Conservation (phyloP, 73 alveolate genomes). For the Paramecium octaurelia region DNA sequence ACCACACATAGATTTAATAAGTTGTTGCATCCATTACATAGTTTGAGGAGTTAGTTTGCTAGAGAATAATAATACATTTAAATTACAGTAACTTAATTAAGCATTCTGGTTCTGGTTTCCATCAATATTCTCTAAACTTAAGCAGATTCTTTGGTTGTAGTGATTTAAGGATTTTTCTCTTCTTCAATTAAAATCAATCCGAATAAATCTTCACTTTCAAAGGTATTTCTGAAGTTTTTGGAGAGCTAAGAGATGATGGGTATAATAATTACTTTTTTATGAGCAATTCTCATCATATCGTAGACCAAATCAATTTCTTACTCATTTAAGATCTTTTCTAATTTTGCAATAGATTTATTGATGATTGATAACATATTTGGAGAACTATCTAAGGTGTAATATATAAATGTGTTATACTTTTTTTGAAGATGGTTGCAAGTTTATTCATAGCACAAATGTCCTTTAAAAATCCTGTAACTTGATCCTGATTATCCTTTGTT, state of each 20-base stretch:
- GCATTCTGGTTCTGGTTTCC: conserved; percentile 56
- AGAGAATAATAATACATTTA: not conserved
- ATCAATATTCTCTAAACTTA: conserved; percentile 1
- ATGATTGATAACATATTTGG: conserved; percentile 2
- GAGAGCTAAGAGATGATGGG: not conserved
- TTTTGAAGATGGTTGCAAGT: not conserved
- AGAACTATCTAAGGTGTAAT: not conserved
- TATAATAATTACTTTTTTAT: not conserved
- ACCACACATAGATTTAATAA: conserved; percentile 36
- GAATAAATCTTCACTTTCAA: conserved; percentile 24
- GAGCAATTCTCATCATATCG: conserved; percentile 56
- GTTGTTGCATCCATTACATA: not conserved
- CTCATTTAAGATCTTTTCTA: not conserved
- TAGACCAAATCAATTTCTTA: not conserved
- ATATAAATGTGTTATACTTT: not conserved
- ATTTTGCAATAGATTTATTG: conserved; percentile 41
- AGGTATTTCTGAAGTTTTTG: conserved; percentile 5
- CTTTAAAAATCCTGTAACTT: not conserved
- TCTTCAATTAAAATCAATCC: conserved; percentile 26
- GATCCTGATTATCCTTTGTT: conserved; percentile 19
- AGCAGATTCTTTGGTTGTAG: conserved; percentile 48
- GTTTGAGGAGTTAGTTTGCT: not conserved
- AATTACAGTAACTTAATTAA: not conserved
- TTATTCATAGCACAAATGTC: conserved; percentile 51
- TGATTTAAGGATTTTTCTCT: not conserved